Evolutionary conservation across 2,329 filamentous ascomycete genomes (phyloP), one percentile per base, ranked within the genome.

Genomic region (Pseudonectria foliicola): DNA sequence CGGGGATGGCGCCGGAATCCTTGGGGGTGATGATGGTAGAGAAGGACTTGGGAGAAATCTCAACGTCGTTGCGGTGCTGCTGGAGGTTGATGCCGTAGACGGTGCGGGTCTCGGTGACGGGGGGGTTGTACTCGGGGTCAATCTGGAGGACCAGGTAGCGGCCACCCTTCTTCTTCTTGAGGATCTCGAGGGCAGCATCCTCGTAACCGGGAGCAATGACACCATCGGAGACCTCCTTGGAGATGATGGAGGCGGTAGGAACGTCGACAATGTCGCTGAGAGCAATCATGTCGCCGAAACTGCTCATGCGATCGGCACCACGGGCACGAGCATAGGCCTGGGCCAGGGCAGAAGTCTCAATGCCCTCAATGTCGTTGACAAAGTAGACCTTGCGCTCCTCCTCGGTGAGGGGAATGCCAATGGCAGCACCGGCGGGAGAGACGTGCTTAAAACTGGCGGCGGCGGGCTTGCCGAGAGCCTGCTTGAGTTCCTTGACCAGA

Each of bases 391-490:
- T 93, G 64, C 85, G 82, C 75, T 98, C 92, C 34, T 85, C 84
- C 27, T 85, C 78, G 45, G 71, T 86, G 45, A 98, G 75, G 14
- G 88, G 86, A 6, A 92, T 80, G 48, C 89, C 92, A 54, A 98
- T 92, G 48, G 92, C 90, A 39, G 90, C 92, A 56, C 92, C 92
- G 28, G 92, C 92, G 13, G 92, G 92, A 8, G 92, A 98, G 44
- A 96, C 92, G 61, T 98, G 92, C 78, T 95, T 98, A 80, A 98
- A 98, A 61, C 87, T 95, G 44, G 92, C 90, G 21, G 92, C 92
- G 35, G 92, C 92, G 24, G 92, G 86, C 61, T 83, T 81, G 50
- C 83, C 82, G 14, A 96, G 79, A 14, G 90, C 87, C 50, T 83
- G 71, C 71, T 88, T 93, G 54, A 98, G 77, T 69, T 98, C 92